A percentile compares a stretch with the other conserved stretches of the same genome.
Conservation (phyloP, 2,329 filamentous ascomycete species). For the Didymella pomorum region DNA sequence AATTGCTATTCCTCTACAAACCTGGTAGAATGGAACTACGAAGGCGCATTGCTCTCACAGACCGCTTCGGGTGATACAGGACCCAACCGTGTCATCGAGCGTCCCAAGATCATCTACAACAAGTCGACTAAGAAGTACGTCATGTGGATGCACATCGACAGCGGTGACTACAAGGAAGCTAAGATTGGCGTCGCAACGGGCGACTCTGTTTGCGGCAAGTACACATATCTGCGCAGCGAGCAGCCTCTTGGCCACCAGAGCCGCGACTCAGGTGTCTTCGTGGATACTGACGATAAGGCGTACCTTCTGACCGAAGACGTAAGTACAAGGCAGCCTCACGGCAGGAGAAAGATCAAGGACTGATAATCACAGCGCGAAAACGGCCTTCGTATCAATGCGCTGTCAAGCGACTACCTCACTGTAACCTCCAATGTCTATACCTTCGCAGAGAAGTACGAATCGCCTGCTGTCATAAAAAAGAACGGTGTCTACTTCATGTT, state of each 20-base stretch:
- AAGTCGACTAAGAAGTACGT: constrained; percentile 70
- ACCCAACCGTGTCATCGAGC: constrained; percentile 68
- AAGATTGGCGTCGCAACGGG: constrained; percentile 70
- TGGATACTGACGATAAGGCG: constrained; percentile 67
- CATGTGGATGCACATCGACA: constrained; percentile 75
- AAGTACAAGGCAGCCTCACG: constrained; percentile 29
- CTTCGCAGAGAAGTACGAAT: constrained; percentile 66
- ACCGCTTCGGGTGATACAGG: constrained; percentile 65
- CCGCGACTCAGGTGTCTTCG: constrained; percentile 67
- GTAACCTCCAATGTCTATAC: constrained; percentile 59
- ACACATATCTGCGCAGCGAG: constrained; percentile 59
- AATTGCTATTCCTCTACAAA: constrained; percentile 73
- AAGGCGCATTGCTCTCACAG: constrained; percentile 65
- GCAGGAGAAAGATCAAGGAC: not conserved
- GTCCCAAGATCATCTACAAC: constrained; percentile 75
- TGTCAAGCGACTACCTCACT: constrained; percentile 65
- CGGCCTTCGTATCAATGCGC: constrained; percentile 65
- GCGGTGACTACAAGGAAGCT: constrained; percentile 67
- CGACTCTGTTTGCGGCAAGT: constrained; percentile 67
- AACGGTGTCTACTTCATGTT: constrained; percentile 71
- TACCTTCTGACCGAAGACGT: constrained; percentile 72
- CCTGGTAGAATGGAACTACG: constrained; percentile 70
- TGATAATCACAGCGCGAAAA: constrained; percentile 57
- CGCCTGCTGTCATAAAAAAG: constrained; percentile 69
- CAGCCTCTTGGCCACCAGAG: constrained; percentile 61